Evolutionary conservation across 352 stramenopile genomes (phyloP), one percentile per base, ranked within the genome.

Genomic region (Pythium oligandrum): DNA sequence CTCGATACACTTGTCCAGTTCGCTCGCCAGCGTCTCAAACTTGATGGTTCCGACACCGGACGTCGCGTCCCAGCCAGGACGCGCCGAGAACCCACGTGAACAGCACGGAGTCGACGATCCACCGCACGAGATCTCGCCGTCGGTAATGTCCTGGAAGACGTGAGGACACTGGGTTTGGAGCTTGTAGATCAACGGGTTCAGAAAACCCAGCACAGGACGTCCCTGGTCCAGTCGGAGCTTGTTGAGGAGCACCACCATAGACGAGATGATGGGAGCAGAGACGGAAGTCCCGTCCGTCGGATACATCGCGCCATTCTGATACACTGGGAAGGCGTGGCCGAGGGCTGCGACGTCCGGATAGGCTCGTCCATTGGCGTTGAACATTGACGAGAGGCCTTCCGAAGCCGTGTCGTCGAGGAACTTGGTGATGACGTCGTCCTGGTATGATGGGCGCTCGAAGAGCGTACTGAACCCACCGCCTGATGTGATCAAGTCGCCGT

Each of bases 171-270:
- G 60, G 0, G 71, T 59, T 36, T 76, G 59, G 6, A 90, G 52
- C 33, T 80, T 61, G 67, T 92, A 92, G 31, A 92, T 63, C 17
- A 88, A 54, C 5, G 82, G 82, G 33, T 89, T 88, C 4, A 90
- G 55, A 51, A 90, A 92, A 11, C 82, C 82, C 1, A 92, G 65
- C 26, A 68, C 63, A 0, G 73, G 63, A 3, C 71, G 36, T 0
- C 68, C 61, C 6, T 64, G 57, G 2, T 75, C 51, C 5, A 84
- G 67, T 1, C 68, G 70, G 35, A 56, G 39, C 36, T 73, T 67
- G 57, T 92, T 92, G 12, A 89, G 52, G 9, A 87, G 64, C 10
- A 64, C 51, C 17, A 92, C 39, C 61, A 92, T 74, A 6, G 79
- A 85, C 4, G 79, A 75, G 8, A 89, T 34, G 35, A 92, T 66